Evolutionary conservation across 2,329 filamentous ascomycete genomes (phyloP), one percentile per base, ranked within the genome.

Genomic region (Cercospora zeina): DNA sequence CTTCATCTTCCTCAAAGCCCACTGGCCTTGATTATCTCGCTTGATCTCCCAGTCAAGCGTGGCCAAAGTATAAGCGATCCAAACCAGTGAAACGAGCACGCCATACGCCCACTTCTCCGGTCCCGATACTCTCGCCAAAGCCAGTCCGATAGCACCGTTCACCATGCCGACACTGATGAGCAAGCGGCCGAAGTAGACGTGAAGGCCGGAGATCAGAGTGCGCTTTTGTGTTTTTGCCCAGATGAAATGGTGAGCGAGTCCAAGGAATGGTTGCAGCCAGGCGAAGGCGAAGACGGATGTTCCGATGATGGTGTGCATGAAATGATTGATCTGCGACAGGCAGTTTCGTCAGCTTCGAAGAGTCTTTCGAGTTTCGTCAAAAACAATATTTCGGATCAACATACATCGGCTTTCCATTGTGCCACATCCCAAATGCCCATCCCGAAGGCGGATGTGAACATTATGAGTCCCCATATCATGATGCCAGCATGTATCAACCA

Each of bases 141-240:
- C 72, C 37, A 85, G 77, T 0, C 83, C 83, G 0, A 85, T 71
- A 0, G 83, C 83, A n/a, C 81, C 83, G 68, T 85, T 85, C 70
- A 85, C 76, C 60, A 85, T 81, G 2, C 81, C 83, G 0, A 85
- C 72, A 0, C 78, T 74, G 11, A 86, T 78, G 21, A 80, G 75
- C 21, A 68, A 58, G 8, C 72, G 66, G 7, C 72, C 72, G 6
- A 70, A 63, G 30, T 60, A 66, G 50, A 73, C 57, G 56, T 74
- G 72, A 2, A 71, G 69, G 61, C 80, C 76, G 0, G 80, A 81
- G 70, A 78, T 80, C 6, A 77, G 64, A 1, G 78, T 80, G 34
- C 80, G 79, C 13, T 70, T 71, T 7, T 76, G 75, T 13, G 77
- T 76, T 65, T 78, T 80, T 57, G 79, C 79, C 75, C 80, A 85